phyloP scores from a whole-genome alignment of 2,329 filamentous ascomycete genomes.

The Xylariaceae sp. region DNA sequence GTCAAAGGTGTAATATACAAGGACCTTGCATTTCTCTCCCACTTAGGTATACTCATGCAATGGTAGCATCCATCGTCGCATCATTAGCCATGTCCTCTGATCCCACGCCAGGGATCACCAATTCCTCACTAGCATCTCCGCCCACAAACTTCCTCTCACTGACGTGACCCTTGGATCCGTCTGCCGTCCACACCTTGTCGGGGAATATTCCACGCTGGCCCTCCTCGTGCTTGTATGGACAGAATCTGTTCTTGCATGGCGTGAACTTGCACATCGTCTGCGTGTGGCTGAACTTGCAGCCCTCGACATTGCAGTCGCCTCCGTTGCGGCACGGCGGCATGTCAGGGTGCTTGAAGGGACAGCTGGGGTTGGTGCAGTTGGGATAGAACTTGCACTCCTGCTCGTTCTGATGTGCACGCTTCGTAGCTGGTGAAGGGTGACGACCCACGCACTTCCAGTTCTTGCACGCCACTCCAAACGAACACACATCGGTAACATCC shows the following conservation, averaged over 20 bases:
- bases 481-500: constrained; percentile 76
- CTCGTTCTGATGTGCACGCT: constrained; percentile 72
- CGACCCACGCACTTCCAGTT: constrained; percentile 90
- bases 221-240: constrained; percentile 84
- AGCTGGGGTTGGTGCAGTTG: constrained; percentile 83
- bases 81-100: constrained; percentile 36
- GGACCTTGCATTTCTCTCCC: neutral
- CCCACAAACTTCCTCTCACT: constrained; percentile 87
- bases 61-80: constrained; percentile 17
- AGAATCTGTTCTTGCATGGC: constrained; percentile 85
- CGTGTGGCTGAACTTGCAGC: constrained; percentile 88
- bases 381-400: constrained; percentile 89
- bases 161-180: constrained; percentile 60
- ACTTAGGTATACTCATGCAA: constrained; percentile 10
- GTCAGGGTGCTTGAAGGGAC: constrained; percentile 82
- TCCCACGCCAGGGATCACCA: constrained; percentile 66
- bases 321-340: constrained; percentile 90
- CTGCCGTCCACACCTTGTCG: constrained; percentile 87
- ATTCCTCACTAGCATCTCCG: constrained; percentile 63
- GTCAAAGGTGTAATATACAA: constrained; percentile 20
- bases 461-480: constrained; percentile 87
- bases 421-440: constrained; percentile 86
- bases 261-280: constrained; percentile 84
- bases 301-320: constrained; percentile 73
- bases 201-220: constrained; percentile 82